phyloP scores from a whole-genome alignment of 306 rosid species.

The Arachis stenosperma region DNA sequence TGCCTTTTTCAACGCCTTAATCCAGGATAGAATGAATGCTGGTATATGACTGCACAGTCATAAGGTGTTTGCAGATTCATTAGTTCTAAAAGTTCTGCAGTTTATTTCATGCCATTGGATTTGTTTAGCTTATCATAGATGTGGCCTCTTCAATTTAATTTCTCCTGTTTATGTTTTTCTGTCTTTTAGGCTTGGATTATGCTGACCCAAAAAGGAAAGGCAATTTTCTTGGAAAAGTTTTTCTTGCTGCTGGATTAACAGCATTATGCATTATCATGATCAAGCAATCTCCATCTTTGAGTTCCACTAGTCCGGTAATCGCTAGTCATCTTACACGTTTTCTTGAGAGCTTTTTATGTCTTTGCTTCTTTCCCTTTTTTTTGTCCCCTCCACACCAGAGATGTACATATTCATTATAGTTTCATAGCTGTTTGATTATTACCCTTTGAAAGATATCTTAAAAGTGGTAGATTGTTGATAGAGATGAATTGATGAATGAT shows the following conservation, averaged over 20 bases:
- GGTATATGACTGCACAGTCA: background rate
- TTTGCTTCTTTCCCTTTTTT: background rate
- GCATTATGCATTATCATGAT: constrained; percentile 80
- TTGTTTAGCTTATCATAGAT: background rate
- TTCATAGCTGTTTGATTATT: constrained; percentile 12
- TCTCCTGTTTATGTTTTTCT: constrained; percentile 18
- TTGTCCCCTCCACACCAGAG: background rate
- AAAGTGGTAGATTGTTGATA: constrained; percentile 2
- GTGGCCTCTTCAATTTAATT: constrained; percentile 17
- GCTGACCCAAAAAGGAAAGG: constrained; percentile 79
- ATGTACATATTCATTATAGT: background rate
- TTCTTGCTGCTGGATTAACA: constrained; percentile 77
- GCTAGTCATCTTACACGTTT: background rate
- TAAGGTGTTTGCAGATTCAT: constrained; percentile 23
- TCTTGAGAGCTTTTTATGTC: background rate
- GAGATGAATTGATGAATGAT: background rate
- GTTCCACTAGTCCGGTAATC: constrained; percentile 70
- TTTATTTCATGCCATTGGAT: constrained; percentile 3
- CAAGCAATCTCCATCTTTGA: constrained; percentile 78
- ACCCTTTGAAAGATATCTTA: background rate
- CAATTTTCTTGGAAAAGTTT: constrained; percentile 77
- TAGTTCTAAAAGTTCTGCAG: constrained; percentile 6
- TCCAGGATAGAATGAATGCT: constrained; percentile 10
- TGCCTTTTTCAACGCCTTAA: constrained; percentile 21
- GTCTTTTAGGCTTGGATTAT: constrained; percentile 74